A percentile compares a stretch with the other conserved stretches of the same genome.
These are phyloP conservation scores for Pontederia crassipes DNA, from an alignment of 176 grass and related monocot species.

Conservation along the genomic window DNA sequence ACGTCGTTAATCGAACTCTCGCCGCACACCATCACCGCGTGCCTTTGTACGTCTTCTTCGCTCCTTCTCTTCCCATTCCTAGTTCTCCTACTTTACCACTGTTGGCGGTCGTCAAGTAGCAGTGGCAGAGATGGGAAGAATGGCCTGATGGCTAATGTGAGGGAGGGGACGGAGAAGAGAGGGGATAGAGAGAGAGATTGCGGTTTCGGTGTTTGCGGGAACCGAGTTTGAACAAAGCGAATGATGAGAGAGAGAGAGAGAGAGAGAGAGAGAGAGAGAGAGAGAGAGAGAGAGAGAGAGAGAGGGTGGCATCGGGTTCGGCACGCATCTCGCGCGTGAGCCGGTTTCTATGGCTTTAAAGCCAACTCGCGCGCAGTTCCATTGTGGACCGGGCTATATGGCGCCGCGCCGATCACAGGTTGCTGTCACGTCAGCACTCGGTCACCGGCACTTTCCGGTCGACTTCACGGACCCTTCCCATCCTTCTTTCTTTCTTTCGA, in stretches of 20 bases:
- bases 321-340: background rate
- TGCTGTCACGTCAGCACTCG: no score
- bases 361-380: background rate
- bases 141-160: no score
- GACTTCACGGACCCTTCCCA: no score
- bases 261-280: background rate
- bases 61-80: background rate
- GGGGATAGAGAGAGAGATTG: constrained; percentile 1
- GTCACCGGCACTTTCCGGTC: no score
- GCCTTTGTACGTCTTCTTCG: no score
- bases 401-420: no score
- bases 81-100: background rate
- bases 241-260: background rate
- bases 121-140: background rate
- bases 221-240: no score
- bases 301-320: background rate
- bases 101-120: background rate
- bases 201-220: background rate
- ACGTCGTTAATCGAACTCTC: background rate
- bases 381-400: no score
- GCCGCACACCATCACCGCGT: no score
- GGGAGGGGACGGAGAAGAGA: no score
- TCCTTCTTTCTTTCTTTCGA: no score
- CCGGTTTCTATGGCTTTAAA: background rate
- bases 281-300: background rate